Conservation (phyloP, 768 basidiomycete species). For the Lactifluus rugatus region DNA sequence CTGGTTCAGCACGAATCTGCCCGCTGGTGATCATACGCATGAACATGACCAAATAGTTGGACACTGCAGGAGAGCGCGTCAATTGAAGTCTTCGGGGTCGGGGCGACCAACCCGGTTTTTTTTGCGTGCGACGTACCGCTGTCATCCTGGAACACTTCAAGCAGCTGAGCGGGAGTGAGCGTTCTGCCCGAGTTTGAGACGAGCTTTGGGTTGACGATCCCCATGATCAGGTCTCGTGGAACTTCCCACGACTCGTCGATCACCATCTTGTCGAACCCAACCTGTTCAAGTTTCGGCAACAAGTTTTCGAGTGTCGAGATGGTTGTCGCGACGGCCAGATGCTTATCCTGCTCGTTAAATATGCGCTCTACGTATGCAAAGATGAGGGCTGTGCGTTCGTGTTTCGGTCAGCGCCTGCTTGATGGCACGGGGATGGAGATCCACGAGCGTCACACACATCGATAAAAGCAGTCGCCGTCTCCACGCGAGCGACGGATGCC, state of each 20-base stretch:
- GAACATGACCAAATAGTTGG: slow-evolving; percentile 69
- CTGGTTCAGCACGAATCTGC: slow-evolving; percentile 57
- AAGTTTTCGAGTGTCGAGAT: slow-evolving; percentile 44
- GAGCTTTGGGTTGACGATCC: slow-evolving; percentile 29
- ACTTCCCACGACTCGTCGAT: slow-evolving; percentile 69
- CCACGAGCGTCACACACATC: slow-evolving; percentile 44
- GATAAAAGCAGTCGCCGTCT: slow-evolving; percentile 84
- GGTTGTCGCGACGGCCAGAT: slow-evolving; percentile 39
- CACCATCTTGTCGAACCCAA: slow-evolving; percentile 56
- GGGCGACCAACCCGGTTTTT: slow-evolving; percentile 25
- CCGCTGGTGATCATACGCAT: slow-evolving; percentile 79
- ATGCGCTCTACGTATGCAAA: slow-evolving; percentile 76
- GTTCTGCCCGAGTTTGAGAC: slow-evolving; percentile 25
- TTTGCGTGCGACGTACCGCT: background rate
- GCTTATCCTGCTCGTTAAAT: slow-evolving; percentile 36
- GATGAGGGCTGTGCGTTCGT: slow-evolving; percentile 49
- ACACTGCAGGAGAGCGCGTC: slow-evolving; percentile 34
- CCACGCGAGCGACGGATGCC: slow-evolving; percentile 66
- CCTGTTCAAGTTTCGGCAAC: slow-evolving; percentile 40
- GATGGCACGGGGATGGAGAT: background rate
- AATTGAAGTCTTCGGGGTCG: too few species aligned
- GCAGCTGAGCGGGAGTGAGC: slow-evolving; percentile 29
- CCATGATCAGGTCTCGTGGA: slow-evolving; percentile 43
- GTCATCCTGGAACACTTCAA: slow-evolving; percentile 43
- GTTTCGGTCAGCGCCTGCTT: slow-evolving; percentile 15